Base-by-base conservation (phyloP, 225 moss, liverwort and hornwort genomes). In the Thuidium tamariscinum region DNA sequence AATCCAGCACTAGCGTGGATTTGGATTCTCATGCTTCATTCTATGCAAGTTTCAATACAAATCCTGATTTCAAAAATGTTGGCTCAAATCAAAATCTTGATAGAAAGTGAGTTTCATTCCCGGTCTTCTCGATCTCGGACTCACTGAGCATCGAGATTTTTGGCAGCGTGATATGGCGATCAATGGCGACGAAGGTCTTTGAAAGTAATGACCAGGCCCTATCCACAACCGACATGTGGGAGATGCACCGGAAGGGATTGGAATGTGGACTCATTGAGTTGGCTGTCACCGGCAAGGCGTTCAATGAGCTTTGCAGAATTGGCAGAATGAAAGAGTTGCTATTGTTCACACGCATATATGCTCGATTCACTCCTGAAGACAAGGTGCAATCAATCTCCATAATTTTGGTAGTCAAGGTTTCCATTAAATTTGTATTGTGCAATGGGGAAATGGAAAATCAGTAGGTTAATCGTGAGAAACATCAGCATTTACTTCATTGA, bases 221-320 rank as follows among this genome's bases (percentile, higher is more conserved):
- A 61, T 86, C 87, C 79, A 95, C 92, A 46, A 80, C 79, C 57
- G 87, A 93, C 37, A 86, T 95, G 89, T 85, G 85, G 61, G 82
- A 82, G 61, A 88, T 77, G 71, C 90, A 95, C 69, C 68, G 70
- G 46, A 89, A 90, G 68, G 90, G 77, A 62, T 54, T 95, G 64
- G 85, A 91, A 56, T 67, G 80, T 54, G 95, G 95, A 79, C 85
- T 89, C 71, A 82, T 66, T 13, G 95, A 95, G 89, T 86, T 95
- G 81, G 93, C 90, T 73, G 91, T 95, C 55, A 93, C 92, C 39
- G 93, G 93, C 70, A 90, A 90, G 83, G 93, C 95, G 14, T 95
- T 95, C 86, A 93, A 93, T 69, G 86, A 87, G 71, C 92, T 95
- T 77, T 87, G 87, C 68, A 86, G 84, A 44, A 80, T 77, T 34